These are phyloP conservation scores for Saprolegnia parasitica DNA, from an alignment of 352 stramenopile genomes.

Conservation along the genomic window DNA sequence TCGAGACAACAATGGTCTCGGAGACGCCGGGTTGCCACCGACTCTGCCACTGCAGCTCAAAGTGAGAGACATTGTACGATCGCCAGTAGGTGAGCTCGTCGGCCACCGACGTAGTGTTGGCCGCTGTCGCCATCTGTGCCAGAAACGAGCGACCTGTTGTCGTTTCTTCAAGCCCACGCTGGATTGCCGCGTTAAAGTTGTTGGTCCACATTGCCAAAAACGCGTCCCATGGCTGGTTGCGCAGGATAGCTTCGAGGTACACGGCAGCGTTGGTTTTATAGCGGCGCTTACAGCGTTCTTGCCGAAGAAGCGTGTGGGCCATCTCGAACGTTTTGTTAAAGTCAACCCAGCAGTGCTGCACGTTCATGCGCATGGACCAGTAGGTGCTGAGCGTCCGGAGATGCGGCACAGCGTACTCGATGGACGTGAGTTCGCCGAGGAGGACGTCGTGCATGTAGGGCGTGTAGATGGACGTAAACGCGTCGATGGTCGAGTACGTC, in stretches of 20 bases:
- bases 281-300: not conserved
- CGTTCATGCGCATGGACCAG: not conserved
- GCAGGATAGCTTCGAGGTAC: slow-evolving; percentile 16
- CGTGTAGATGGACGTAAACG: slow-evolving; percentile 1
- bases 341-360: slow-evolving; percentile 26
- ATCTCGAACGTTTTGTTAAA: slow-evolving; percentile 19
- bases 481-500: not conserved
- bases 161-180: not conserved
- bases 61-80: not conserved
- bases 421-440: slow-evolving; percentile 4
- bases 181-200: slow-evolving; percentile 2
- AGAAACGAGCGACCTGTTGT: not conserved
- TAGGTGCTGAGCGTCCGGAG: not conserved
- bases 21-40: not conserved
- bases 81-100: slow-evolving; percentile 12
- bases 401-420: slow-evolving; percentile 10
- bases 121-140: not conserved
- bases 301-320: slow-evolving; percentile 9
- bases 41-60: slow-evolving; percentile 11
- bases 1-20: slow-evolving; percentile 4
- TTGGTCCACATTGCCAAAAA: not conserved
- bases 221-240: not conserved
- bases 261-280: slow-evolving; percentile 9
- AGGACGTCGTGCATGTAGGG: slow-evolving; percentile 4
- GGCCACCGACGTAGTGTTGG: not conserved